These are phyloP conservation scores for Arabidopsis thaliana DNA, from an alignment of 345 rosid genomes.

Conservation along the genomic window DNA sequence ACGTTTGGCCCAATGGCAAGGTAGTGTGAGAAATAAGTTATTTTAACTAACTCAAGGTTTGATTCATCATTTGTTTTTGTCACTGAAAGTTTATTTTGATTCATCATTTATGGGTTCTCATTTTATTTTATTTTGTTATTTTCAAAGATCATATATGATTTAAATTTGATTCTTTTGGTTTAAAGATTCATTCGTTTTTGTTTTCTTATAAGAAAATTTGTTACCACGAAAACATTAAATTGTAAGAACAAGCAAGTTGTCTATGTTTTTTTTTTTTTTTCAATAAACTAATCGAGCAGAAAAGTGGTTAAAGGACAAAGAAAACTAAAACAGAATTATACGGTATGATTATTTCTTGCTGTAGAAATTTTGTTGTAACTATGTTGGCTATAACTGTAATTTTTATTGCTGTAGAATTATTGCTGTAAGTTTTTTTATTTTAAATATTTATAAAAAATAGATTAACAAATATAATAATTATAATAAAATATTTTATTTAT, in stretches of 20 bases:
- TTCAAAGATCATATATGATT: conserved; percentile 15
- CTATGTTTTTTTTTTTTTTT: conserved; percentile 3
- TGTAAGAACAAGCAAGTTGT: conserved; percentile 6
- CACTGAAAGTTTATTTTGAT: background rate
- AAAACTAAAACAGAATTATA: no score
- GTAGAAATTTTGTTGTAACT: no score
- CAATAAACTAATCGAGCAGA: background rate
- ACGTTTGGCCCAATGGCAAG: conserved; percentile 44
- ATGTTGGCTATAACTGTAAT: no score
- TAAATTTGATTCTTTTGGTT: background rate
- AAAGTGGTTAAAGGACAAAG: background rate
- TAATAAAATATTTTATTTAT: no score
- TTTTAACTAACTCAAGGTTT: background rate
- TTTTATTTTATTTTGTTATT: background rate
- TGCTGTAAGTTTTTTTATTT: no score
- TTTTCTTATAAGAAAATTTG: conserved; percentile 20
- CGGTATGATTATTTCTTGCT: no score
- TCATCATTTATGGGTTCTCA: background rate
- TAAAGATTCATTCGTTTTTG: conserved; percentile 17
- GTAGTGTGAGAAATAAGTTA: conserved; percentile 27
- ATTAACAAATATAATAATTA: no score
- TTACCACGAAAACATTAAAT: conserved; percentile 2
- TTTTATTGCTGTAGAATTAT: no score
- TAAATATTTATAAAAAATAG: no score
- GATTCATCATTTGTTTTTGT: background rate